Percentiles rank a stretch among this genome's conserved stretches.
phyloP scores from a whole-genome alignment of 805 yeast species.

The Tetrapisispora nanseiensis region DNA sequence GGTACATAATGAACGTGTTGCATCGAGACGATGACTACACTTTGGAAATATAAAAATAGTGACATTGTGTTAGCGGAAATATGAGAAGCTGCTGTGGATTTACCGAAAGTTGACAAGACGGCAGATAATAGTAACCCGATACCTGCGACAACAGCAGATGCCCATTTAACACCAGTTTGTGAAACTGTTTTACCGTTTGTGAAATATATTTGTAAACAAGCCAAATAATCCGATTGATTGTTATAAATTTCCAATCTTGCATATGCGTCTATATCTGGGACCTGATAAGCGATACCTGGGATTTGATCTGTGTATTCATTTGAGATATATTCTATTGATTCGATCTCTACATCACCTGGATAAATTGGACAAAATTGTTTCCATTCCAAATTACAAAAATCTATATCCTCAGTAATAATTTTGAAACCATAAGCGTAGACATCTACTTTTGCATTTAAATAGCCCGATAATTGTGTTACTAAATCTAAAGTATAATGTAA shows the following conservation, averaged over 20 bases:
- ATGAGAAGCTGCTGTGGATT: conserved; percentile 84
- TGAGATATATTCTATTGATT: conserved; percentile 55
- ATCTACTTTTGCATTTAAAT: conserved; percentile 57
- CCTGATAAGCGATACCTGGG: conserved; percentile 80
- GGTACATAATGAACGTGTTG: conserved; percentile 79
- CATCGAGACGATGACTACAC: conserved; percentile 79
- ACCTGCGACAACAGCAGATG: conserved; percentile 85
- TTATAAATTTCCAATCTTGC: conserved; percentile 47
- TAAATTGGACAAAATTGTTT: conserved; percentile 84
- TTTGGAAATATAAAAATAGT: conserved; percentile 79
- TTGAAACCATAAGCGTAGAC: conserved; percentile 87
- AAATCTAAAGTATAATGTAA: conserved; percentile 62
- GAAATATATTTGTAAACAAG: conserved; percentile 70
- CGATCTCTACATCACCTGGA: conserved; percentile 73
- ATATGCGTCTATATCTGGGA: conserved; percentile 81
- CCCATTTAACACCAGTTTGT: conserved; percentile 85
- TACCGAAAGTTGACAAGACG: conserved; percentile 71
- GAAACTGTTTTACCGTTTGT: conserved; percentile 73
- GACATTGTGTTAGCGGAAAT: conserved; percentile 85
- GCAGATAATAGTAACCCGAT: conserved; percentile 77
- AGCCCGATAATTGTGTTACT: conserved; percentile 56
- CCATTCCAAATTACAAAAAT: conserved; percentile 59
- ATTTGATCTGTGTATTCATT: conserved; percentile 43
- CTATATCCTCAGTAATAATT: conserved; percentile 46
- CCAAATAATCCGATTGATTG: conserved; percentile 38